These are phyloP conservation scores for Aspergillus latus DNA, from an alignment of 2,329 filamentous ascomycete species.

Conservation along the genomic window DNA sequence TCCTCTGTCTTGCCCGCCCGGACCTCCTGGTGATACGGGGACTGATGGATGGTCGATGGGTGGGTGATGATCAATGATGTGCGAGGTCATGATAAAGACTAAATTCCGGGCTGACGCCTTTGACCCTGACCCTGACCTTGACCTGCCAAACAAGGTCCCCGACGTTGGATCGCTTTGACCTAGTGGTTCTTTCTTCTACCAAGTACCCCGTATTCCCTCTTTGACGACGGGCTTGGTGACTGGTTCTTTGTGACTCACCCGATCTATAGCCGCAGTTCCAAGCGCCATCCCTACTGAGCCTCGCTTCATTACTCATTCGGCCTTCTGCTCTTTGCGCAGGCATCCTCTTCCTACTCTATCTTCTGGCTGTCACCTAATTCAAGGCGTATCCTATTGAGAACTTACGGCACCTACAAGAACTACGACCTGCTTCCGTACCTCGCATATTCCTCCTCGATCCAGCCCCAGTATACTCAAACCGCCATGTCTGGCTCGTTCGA, in stretches of 20 bases:
- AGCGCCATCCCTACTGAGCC: not conserved
- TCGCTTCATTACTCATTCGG: slow-evolving; percentile 6
- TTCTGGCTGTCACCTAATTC: not conserved
- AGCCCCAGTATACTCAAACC: not conserved
- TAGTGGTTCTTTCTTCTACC: not conserved
- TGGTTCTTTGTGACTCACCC: slow-evolving; percentile 18
- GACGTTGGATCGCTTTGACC: slow-evolving; percentile 3
- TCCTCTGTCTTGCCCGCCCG: slow-evolving; percentile 9
- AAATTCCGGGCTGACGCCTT: not conserved
- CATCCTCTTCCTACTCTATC: not conserved
- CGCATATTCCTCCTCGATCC: not conserved
- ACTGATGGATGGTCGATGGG: not conserved
- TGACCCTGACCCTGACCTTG: not conserved
- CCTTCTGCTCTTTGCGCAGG: slow-evolving; percentile 1
- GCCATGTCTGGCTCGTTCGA: slow-evolving; percentile 40
- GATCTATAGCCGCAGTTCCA: slow-evolving; percentile 10
- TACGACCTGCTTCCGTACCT: not conserved
- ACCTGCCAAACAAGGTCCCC: slow-evolving; percentile 9
- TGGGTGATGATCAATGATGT: too few relatives aligned
- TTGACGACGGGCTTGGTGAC: slow-evolving; percentile 2
- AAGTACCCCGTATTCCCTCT: slow-evolving; percentile 1
- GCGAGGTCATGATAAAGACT: slow-evolving; percentile 5
- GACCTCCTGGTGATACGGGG: slow-evolving; percentile 8
- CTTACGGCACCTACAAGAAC: not conserved
- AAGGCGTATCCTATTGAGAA: not conserved